Evolutionary conservation across 768 basidiomycete genomes (phyloP), one percentile per base, ranked within the genome.

Genomic region (Tephrocybe rancida): DNA sequence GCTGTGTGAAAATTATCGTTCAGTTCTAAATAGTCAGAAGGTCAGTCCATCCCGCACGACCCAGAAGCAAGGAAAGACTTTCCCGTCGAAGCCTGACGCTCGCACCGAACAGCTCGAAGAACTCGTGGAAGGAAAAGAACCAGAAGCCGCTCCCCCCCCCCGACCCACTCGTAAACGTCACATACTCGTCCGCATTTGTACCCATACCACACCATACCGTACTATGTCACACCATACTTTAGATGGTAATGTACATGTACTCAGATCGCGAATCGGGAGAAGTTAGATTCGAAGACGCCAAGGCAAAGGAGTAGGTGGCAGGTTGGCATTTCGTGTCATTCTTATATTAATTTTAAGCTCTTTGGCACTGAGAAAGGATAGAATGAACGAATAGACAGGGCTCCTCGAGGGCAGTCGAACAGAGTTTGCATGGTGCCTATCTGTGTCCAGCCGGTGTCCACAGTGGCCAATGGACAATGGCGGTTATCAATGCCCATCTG

Each of bases 301-400:
- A 45, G 52, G 39, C 26, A 39, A 52, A 27, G 21, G 43, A 26
- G 42, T 16, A 27, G 34, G 29, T 29, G 52, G 37, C 44, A 32
- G 44, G 52, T 47, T 53, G 52, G 52, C 52, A 53, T 53, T 53
- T 53, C 45, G 52, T 53, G 52, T 48, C 52, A 53, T 53, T 14
- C 21, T 42, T 24, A 53, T 47, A 47, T 53, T 47, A 47, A 47
- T 13, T 53, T 41, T 47, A 47, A 21, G 39, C 52, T 48, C 45
- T 53, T 47, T 34, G 39, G 39, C 38, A 42, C 7, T 5, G 14
- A 21, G 34, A 18, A 52, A 9, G 35, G 16, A 16, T 37, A 37
- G 35, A 46, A 52, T 19, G 22, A 30, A 52, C 24, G 30, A 25
- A 52, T 46, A 27, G 16, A 44, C 16, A 34, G 30, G 25, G 25